Evolutionary conservation across 805 yeast species (phyloP).

Genomic region (Ogataea trehaloabstinens): DNA sequence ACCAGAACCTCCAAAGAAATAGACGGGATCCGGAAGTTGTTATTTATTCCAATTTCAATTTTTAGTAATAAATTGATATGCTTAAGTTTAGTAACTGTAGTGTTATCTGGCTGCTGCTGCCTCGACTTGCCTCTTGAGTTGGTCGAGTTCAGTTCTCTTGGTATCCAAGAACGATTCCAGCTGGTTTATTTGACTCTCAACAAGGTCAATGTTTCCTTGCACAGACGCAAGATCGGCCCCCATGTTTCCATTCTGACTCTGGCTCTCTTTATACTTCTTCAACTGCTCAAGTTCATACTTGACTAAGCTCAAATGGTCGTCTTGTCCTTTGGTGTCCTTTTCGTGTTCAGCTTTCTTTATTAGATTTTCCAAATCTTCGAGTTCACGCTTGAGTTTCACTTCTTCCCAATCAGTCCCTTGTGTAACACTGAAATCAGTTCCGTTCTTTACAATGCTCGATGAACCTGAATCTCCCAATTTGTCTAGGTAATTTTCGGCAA

Average conservation of each 20-base stretch:
- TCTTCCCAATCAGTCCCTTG: conserved; percentile 93
- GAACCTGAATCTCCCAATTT: conserved; percentile 52
- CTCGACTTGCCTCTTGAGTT: conserved; percentile 40
- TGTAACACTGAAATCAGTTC: conserved; percentile 70
- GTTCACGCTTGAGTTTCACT: conserved; percentile 74
- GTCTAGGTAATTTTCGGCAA: conserved; percentile 54
- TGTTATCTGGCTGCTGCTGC: conserved; percentile 7
- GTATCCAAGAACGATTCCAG: conserved; percentile 65
- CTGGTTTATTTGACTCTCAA: conserved; percentile 73
- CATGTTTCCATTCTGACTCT: conserved; percentile 41
- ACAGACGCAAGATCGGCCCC: conserved; percentile 48
- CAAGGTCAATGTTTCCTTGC: conserved; percentile 59
- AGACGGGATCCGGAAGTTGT: not conserved
- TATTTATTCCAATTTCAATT: conserved; percentile 20
- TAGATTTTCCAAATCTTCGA: conserved; percentile 69
- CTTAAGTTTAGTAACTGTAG: not conserved
- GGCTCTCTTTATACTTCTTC: conserved; percentile 70
- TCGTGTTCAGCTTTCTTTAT: conserved; percentile 55
- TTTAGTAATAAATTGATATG: conserved; percentile 13
- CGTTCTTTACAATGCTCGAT: conserved; percentile 33
- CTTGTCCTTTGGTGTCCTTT: conserved; percentile 34
- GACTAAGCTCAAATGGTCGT: conserved; percentile 29
- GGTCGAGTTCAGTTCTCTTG: conserved; percentile 59
- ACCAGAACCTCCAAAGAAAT: conserved; percentile 35
- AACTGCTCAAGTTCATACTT: conserved; percentile 78